A percentile compares a stretch with the other conserved stretches of the same genome.
These are phyloP conservation scores for Alternaria burnsii DNA, from an alignment of 2,329 filamentous ascomycete genomes.

Conservation along the genomic window DNA sequence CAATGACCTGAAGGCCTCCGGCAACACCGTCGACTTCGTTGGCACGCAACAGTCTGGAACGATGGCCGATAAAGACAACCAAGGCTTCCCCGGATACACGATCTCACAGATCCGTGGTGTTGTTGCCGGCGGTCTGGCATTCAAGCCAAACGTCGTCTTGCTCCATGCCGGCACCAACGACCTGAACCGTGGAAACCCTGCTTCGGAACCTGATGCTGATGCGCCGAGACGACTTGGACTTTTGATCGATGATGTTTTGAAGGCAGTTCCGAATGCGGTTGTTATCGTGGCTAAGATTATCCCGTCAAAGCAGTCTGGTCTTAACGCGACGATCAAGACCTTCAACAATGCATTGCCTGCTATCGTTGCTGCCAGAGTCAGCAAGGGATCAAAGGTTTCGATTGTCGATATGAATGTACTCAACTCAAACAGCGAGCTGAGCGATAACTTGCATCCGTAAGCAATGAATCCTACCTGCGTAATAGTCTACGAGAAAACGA, in stretches of 20 bases:
- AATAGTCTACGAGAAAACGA: background rate
- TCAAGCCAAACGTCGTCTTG: constrained; percentile 32
- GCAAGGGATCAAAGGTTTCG: constrained; percentile 36
- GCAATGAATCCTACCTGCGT: background rate
- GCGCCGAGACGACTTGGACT: constrained; percentile 47
- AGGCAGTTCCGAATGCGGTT: constrained; percentile 40
- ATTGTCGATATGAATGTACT: constrained; percentile 38
- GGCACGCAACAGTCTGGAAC: constrained; percentile 40
- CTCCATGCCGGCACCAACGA: constrained; percentile 37
- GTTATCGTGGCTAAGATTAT: constrained; percentile 52
- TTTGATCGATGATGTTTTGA: constrained; percentile 46
- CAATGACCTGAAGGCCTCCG: constrained; percentile 30
- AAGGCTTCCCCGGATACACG: constrained; percentile 44
- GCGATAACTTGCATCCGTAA: constrained; percentile 41
- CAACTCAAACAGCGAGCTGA: constrained; percentile 24
- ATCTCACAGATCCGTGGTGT: constrained; percentile 41
- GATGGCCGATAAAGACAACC: constrained; percentile 45
- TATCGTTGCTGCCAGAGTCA: constrained; percentile 30
- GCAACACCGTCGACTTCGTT: constrained; percentile 38
- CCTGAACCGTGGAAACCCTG: constrained; percentile 22
- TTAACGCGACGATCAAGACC: constrained; percentile 25
- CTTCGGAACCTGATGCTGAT: constrained; percentile 27
- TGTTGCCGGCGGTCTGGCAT: constrained; percentile 8
- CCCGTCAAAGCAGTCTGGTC: constrained; percentile 19
- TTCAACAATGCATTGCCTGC: constrained; percentile 39